A percentile compares a stretch with the other conserved stretches of the same genome.
phyloP scores from a whole-genome alignment of 345 rosid species.

The Iberis pinnata region DNA sequence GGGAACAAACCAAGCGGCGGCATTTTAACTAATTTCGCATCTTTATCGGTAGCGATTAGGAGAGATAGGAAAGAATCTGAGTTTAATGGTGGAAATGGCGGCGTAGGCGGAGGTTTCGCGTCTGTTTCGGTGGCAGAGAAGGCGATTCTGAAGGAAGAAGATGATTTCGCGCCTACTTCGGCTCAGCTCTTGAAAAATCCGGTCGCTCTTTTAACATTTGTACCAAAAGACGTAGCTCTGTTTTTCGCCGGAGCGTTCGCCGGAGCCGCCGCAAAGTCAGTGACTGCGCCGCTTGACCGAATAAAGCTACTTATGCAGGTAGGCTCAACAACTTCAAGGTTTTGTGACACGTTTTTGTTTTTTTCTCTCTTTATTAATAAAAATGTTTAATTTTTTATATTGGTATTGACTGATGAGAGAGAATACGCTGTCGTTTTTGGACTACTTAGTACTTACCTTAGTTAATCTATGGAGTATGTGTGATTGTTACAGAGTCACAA shows the following conservation, averaged over 20 bases:
- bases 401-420: background rate
- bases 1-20: background rate
- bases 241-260: slow-evolving; percentile 77
- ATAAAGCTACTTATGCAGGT: slow-evolving; percentile 93
- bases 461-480: background rate
- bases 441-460: too few species aligned
- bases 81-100: too few species aligned
- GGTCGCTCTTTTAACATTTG: slow-evolving; percentile 47
- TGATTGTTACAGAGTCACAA: background rate
- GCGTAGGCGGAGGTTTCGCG: slow-evolving; percentile 48
- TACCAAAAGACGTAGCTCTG: slow-evolving; percentile 60
- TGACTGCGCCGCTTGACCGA: slow-evolving; percentile 95
- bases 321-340: slow-evolving; percentile 29
- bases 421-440: slow-evolving; percentile 21
- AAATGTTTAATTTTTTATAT: too few species aligned
- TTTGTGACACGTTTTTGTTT: slow-evolving; percentile 28
- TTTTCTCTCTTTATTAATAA: background rate
- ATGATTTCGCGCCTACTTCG: slow-evolving; percentile 51
- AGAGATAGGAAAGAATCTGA: slow-evolving; percentile 14
- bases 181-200: slow-evolving; percentile 72
- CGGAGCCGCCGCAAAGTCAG: slow-evolving; percentile 85
- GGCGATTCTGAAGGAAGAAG: slow-evolving; percentile 29
- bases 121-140: slow-evolving; percentile 53
- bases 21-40: slow-evolving; percentile 19
- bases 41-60: slow-evolving; percentile 18